Evolutionary conservation across 2,329 filamentous ascomycete genomes (phyloP).

Genomic region (Sarocladiaceae sp.): DNA sequence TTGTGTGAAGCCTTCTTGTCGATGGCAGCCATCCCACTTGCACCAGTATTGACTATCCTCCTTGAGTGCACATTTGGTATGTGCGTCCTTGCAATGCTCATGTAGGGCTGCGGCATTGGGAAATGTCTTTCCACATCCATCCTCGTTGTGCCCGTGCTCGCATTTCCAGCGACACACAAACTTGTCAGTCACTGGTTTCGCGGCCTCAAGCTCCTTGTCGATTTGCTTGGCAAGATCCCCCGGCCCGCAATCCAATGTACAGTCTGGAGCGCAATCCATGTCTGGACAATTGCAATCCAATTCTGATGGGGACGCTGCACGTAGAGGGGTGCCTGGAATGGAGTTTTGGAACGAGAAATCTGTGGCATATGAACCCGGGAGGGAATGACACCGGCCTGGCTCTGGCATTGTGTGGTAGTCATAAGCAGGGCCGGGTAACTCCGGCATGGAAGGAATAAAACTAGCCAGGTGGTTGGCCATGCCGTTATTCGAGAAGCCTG

Average conservation of each 20-base stretch:
- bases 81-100: constrained; percentile 47
- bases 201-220: neutral
- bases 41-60: constrained; percentile 39
- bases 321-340: constrained; percentile 3
- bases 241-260: constrained; percentile 14
- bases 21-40: constrained; percentile 52
- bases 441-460: constrained; percentile 5
- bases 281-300: constrained; percentile 9
- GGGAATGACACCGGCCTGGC: constrained; percentile 4
- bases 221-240: constrained; percentile 12
- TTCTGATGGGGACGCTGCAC: constrained; percentile 11
- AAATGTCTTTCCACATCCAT: constrained; percentile 32
- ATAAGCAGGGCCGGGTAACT: neutral
- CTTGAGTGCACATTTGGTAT: constrained; percentile 38
- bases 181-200: constrained; percentile 17
- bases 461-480: neutral
- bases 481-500: neutral
- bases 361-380: constrained; percentile 2
- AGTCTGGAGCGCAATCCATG: constrained; percentile 13
- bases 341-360: constrained; percentile 7
- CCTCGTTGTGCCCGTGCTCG: constrained; percentile 14
- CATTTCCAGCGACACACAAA: constrained; percentile 29
- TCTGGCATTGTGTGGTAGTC: constrained; percentile 4
- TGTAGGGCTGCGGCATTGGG: constrained; percentile 46
- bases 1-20: constrained; percentile 51